phyloP scores from a whole-genome alignment of 208 protist species.

The Trichomonas tenax region DNA sequence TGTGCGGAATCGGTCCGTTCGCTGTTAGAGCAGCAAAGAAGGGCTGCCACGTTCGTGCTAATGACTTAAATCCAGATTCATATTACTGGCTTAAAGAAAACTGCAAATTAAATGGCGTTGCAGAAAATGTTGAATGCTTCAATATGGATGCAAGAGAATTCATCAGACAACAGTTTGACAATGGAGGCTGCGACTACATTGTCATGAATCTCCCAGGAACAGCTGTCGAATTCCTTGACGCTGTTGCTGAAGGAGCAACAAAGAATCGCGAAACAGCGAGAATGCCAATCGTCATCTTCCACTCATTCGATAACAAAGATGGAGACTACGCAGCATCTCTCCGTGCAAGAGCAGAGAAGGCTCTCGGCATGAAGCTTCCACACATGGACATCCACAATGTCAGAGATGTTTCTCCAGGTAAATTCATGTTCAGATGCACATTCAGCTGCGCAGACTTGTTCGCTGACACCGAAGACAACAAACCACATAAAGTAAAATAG shows the following conservation, averaged over 20 bases:
- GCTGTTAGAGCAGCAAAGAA: conserved; percentile 71
- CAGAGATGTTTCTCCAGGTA: not conserved
- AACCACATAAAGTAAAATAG: not conserved
- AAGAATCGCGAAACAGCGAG: not conserved
- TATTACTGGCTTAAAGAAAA: conserved; percentile 70
- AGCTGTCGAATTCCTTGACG: not conserved
- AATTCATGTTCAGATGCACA: not conserved
- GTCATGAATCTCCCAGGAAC: not conserved
- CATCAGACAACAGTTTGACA: conserved; percentile 51
- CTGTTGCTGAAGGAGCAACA: not conserved
- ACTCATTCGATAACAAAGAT: not conserved
- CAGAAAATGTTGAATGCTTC: conserved; percentile 46
- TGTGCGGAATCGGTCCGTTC: conserved; percentile 89
- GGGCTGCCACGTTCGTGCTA: conserved; percentile 64
- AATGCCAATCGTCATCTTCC: not conserved
- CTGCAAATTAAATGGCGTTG: conserved; percentile 60
- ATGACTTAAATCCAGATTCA: conserved; percentile 84
- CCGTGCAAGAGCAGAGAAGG: not conserved
- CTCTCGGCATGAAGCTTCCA: not conserved
- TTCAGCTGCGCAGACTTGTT: not conserved
- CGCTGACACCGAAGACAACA: not conserved
- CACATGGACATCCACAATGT: not conserved
- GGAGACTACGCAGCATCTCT: not conserved
- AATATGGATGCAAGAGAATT: conserved; percentile 82
- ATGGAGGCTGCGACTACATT: conserved; percentile 27